Evolutionary conservation across 352 stramenopile species (phyloP).

Genomic region (Phytophthora quininea): DNA sequence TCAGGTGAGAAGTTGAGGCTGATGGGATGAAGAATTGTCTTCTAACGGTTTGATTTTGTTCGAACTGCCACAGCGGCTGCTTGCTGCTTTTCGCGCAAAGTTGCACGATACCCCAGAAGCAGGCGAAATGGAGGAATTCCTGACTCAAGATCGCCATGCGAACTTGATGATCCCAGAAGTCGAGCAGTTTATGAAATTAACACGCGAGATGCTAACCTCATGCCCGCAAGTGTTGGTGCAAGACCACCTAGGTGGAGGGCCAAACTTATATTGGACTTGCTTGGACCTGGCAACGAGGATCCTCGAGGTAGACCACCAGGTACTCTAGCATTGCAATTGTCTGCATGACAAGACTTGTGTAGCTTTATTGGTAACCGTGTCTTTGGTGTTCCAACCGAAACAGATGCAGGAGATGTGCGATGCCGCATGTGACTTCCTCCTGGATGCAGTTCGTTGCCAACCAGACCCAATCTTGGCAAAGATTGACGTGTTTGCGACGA

Average conservation of each 20-base stretch:
- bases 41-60: background rate
- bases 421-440: conserved; percentile 63
- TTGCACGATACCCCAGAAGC: conserved; percentile 41
- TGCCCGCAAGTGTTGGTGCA: conserved; percentile 48
- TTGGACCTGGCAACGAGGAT: conserved; percentile 54
- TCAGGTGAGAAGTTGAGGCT: conserved; percentile 19
- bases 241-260: conserved; percentile 24
- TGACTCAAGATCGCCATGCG: conserved; percentile 39
- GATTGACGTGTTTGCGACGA: conserved; percentile 39
- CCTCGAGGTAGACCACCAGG: conserved; percentile 65
- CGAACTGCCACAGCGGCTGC: conserved; percentile 29
- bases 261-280: conserved; percentile 45
- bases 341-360: background rate
- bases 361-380: background rate
- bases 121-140: conserved; percentile 39
- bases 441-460: conserved; percentile 47
- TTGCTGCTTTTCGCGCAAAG: conserved; percentile 48
- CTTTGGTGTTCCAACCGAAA: background rate
- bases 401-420: conserved; percentile 72
- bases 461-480: conserved; percentile 35
- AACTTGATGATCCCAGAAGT: conserved; percentile 52
- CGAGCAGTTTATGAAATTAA: conserved; percentile 58
- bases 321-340: conserved; percentile 14
- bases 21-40: background rate
- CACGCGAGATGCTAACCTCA: conserved; percentile 42